Evolutionary conservation across 495 filamentous ascomycete genomes (phyloP).

Genomic region (Jackrogersella minutella): DNA sequence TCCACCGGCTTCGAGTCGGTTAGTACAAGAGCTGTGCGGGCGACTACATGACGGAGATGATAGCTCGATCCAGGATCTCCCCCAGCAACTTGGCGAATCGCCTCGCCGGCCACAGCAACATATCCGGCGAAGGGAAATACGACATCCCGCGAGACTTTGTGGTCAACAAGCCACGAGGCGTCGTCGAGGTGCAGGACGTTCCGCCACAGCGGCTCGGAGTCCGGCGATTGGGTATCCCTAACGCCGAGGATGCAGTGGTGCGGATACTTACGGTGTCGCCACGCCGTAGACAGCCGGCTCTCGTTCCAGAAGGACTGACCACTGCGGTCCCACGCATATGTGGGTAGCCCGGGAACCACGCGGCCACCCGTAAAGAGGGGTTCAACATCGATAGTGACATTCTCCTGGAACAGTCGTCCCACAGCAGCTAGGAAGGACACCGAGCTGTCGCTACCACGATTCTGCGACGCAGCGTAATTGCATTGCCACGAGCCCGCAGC

Average conservation of each 20-base stretch:
- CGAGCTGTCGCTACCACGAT: constrained; percentile 28
- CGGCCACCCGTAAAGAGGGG: constrained; percentile 38
- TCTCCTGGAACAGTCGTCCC: constrained; percentile 44
- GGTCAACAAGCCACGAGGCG: constrained; percentile 57
- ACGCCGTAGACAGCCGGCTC: constrained; percentile 48
- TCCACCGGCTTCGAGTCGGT: constrained; percentile 46
- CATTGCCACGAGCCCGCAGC: constrained; percentile 12
- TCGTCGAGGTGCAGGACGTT: constrained; percentile 53
- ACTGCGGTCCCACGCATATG: constrained; percentile 55
- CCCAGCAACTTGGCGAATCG: constrained; percentile 48
- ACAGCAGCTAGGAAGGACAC: constrained; percentile 38
- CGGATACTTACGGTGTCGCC: constrained; percentile 49
- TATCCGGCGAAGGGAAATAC: constrained; percentile 59
- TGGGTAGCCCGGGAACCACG: constrained; percentile 48
- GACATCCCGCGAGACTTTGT: constrained; percentile 48
- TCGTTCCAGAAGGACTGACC: constrained; percentile 52
- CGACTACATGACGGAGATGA: constrained; percentile 47
- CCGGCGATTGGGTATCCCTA: constrained; percentile 44
- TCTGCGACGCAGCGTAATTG: constrained; percentile 48
- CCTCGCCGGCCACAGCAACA: constrained; percentile 57
- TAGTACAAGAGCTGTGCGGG: constrained; percentile 50
- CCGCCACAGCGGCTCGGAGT: constrained; percentile 56
- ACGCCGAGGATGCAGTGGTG: constrained; percentile 59
- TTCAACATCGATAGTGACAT: constrained; percentile 37
- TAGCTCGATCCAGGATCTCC: constrained; percentile 36